These are phyloP conservation scores for Xylaria telfairii DNA, from an alignment of 495 filamentous ascomycete genomes.

Conservation along the genomic window DNA sequence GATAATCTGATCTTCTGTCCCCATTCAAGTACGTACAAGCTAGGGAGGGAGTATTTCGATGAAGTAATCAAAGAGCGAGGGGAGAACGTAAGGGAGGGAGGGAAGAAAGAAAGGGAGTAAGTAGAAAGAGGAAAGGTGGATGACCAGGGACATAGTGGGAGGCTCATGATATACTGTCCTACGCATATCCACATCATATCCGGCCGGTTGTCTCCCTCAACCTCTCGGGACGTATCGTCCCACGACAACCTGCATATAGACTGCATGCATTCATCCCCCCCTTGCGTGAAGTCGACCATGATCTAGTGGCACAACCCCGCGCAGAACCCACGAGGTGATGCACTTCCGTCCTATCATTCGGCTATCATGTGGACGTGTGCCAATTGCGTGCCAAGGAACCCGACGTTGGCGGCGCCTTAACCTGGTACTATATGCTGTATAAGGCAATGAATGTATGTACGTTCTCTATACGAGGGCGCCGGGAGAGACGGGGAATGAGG, in stretches of 20 bases:
- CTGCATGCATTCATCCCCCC: slow-evolving; percentile 17
- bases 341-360: slow-evolving; percentile 11
- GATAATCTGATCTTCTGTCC: slow-evolving; percentile 52
- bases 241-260: slow-evolving; percentile 20
- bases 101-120: slow-evolving; percentile 21
- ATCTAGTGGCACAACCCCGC: slow-evolving; percentile 23
- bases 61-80: slow-evolving; percentile 19
- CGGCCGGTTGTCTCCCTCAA: slow-evolving; percentile 3
- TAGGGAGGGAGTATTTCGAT: slow-evolving; percentile 17
- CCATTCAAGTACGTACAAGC: slow-evolving; percentile 48
- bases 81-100: slow-evolving; percentile 17
- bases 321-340: slow-evolving; percentile 21
- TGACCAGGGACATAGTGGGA: slow-evolving; percentile 21
- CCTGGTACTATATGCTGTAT: slow-evolving; percentile 1
- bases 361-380: slow-evolving; percentile 17
- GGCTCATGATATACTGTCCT: slow-evolving; percentile 25
- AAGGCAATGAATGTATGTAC: neutral
- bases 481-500: neutral
- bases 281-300: neutral
- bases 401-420: slow-evolving; percentile 1
- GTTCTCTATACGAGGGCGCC: neutral
- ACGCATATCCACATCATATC: neutral
- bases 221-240: slow-evolving; percentile 18
- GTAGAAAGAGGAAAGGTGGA: slow-evolving; percentile 17
- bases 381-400: slow-evolving; percentile 15